Base-by-base conservation (phyloP, 768 basidiomycete species). In the Psilocybe azurescens region DNA sequence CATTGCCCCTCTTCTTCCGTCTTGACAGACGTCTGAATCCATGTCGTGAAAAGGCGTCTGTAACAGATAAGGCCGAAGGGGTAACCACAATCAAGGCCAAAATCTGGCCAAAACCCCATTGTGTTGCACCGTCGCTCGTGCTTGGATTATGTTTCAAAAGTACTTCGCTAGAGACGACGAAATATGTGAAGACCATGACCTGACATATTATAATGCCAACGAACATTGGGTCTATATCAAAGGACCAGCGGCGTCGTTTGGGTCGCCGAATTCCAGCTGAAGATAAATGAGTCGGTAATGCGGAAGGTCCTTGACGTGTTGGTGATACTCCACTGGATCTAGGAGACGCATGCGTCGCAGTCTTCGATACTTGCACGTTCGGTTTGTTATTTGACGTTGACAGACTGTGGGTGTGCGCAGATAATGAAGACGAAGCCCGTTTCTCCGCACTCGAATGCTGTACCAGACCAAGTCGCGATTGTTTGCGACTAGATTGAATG, bases 81-180 rank as follows among this genome's bases (percentile, higher is more conserved):
- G 78, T 68, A 39, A 79, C 71, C 24, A 79, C 76, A 28, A 79
- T 73, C 44, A 81, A 65, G 1, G 80, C 79, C 16, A 81, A 65
- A 49, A 79, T 79, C 70, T 81, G 79, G 14, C 79, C 79, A 69
- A 80, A 81, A 1, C 75, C 73, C 74, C 78, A 79, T 53, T 74
- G 67, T 38, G 56, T 61, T 47, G 58, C 60, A 56, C 69, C 61
- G 56, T 72, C 53, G 44, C 64, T 61, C 13, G 66, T 67, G 53
- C 67, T 70, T 16, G 67, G 65, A 53, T 80, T 79, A 55, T 68
- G 70, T 53, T 62, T 53, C 49, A 79, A 59, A 46, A 80, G 63
- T 9, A 77, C 66, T 64, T 81, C 79, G 46, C 69, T 79, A 1
- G 76, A 77, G 6, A 77, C 74, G 33, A 81, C 71, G 54, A 81